Base-by-base conservation (phyloP, 1,139 yeast species). In the Sugiyamaella novakii region DNA sequence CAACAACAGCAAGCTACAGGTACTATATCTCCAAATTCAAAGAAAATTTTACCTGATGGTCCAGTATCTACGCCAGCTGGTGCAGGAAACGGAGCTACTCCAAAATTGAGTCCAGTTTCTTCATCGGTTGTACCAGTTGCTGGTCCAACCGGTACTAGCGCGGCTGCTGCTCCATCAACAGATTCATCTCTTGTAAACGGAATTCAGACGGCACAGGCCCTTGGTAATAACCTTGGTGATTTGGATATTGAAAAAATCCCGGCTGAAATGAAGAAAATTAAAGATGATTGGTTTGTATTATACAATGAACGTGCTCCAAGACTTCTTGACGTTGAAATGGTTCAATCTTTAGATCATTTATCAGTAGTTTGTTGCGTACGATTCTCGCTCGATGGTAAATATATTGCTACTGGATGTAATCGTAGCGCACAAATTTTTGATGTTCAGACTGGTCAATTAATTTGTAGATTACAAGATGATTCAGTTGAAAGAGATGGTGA, bases 351-450 rank as follows among this genome's bases (percentile, higher is more conserved):
- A 60, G 95, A 87, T 65, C 98, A 92, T 71, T 80, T 89, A 17
- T 86, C 95, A 1, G 98, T 91, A 39, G 98, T 91, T 49, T 92
- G 98, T 73, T 92, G 98, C 71, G 98, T 92, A 50, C 78, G 95
- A 55, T 92, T 92, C 73, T 84, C 92, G 55, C 83, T 83, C 59
- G 96, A 89, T 68, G 98, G 98, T 56, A 87, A 87, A 70, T 87
- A 80, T 66, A 78, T 92, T 61, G 98, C 98, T 19, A 92, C 98
- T 19, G 98, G 98, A 39, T 91, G 98, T 73, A 92, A 92, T 73
- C 88, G 92, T 66, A 82, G 95, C 38, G 95, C 98, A 7, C 97
- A 89, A 69, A 96, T 92, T 54, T 92, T 84, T 71, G 87, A 86
- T 59, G 97, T 91, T 41, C 85, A 86, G 62, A 86, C 95, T 24